Conservation (phyloP, 2,329 filamentous ascomycete species). For the Phialemoniopsis sp. region DNA sequence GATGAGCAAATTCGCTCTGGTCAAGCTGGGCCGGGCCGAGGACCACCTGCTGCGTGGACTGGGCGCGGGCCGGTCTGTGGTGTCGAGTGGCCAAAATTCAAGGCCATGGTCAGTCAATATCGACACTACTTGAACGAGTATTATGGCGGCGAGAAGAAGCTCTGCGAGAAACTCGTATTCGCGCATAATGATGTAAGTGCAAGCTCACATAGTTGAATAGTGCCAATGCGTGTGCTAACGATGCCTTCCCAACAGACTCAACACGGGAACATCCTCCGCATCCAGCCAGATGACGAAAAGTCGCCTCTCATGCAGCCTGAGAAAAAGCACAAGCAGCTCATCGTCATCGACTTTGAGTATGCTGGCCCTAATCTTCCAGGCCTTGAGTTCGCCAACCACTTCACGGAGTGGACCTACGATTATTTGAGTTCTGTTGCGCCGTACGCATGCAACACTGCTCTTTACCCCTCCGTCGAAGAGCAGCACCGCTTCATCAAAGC, state of each 20-base stretch:
- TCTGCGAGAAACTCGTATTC: slow-evolving; percentile 79
- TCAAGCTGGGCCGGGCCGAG: slow-evolving; percentile 19
- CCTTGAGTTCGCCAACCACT: slow-evolving; percentile 95
- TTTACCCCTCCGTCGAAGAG: slow-evolving; percentile 76
- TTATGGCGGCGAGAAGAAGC: slow-evolving; percentile 62
- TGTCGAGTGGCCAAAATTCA: slow-evolving; percentile 77
- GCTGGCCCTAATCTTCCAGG: slow-evolving; percentile 83
- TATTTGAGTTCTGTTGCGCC: slow-evolving; percentile 72
- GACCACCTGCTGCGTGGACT: slow-evolving; percentile 53
- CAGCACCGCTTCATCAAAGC: slow-evolving; percentile 81
- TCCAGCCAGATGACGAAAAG: slow-evolving; percentile 62
- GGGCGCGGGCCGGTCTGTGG: slow-evolving; percentile 75
- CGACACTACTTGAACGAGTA: slow-evolving; percentile 66
- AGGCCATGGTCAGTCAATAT: slow-evolving; percentile 71
- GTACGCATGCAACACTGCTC: slow-evolving; percentile 61
- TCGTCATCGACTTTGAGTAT: slow-evolving; percentile 99
- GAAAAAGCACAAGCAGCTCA: slow-evolving; percentile 91
- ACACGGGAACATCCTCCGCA: slow-evolving; percentile 93
- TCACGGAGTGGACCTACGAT: slow-evolving; percentile 97
- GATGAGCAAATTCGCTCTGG: slow-evolving; percentile 54
- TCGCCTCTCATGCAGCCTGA: slow-evolving; percentile 84
- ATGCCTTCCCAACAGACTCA: slow-evolving; percentile 62
- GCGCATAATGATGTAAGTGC: slow-evolving; percentile 92
- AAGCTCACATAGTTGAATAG: too few species aligned
- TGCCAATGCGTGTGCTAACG: too few species aligned